Evolutionary conservation across 1,284 basidiomycete species (phyloP).

Genomic region (Trichosporon ovoides): DNA sequence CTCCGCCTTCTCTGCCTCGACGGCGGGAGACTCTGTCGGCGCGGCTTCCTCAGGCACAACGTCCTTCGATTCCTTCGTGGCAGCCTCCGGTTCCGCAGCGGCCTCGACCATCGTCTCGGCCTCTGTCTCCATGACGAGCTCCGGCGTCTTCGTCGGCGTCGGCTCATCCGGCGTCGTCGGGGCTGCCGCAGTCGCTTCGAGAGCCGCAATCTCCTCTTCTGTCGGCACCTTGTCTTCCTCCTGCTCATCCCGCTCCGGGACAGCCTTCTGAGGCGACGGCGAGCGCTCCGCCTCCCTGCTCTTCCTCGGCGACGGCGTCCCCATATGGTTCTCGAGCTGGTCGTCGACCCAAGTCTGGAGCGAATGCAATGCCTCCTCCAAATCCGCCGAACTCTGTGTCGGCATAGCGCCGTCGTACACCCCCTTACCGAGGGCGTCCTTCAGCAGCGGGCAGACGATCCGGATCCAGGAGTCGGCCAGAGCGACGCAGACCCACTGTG

Average conservation of each 20-base stretch:
- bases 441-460: conserved; percentile 63
- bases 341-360: conserved; percentile 26
- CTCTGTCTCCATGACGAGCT: not conserved
- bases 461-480: conserved; percentile 53
- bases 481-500: conserved; percentile 53
- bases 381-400: conserved; percentile 5
- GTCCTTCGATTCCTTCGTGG: not conserved
- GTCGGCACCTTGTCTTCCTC: not conserved
- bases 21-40: too few relatives aligned
- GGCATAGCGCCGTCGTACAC: conserved; percentile 56
- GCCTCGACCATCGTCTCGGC: not conserved
- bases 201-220: not conserved
- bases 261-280: not conserved
- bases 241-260: not conserved
- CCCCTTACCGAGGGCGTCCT: conserved; percentile 63
- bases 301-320: not conserved
- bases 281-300: not conserved
- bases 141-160: not conserved
- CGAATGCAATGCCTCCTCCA: conserved; percentile 18
- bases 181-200: not conserved
- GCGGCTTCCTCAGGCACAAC: not conserved
- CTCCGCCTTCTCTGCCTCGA: too few relatives aligned
- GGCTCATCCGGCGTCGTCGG: not conserved
- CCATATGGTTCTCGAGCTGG: conserved; percentile 10
- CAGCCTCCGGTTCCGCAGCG: not conserved